Conservation (phyloP, 1,139 yeast species). For the Lodderomyces beijingensis region DNA sequence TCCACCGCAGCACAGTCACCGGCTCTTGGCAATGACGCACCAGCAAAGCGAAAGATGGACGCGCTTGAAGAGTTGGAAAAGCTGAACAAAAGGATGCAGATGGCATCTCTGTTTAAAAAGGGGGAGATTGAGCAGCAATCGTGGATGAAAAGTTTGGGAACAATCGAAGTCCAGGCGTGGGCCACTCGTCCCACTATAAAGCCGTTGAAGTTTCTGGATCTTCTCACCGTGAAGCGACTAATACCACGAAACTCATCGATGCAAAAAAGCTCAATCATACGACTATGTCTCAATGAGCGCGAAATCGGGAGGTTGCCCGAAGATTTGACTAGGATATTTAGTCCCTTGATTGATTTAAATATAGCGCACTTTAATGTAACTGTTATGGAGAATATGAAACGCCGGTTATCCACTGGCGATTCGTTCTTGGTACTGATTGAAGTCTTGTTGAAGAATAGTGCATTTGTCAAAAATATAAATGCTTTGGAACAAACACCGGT, state of each 20-base stretch:
- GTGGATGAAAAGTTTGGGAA: constrained; percentile 54
- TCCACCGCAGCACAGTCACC: not conserved
- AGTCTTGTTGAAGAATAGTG: constrained; percentile 50
- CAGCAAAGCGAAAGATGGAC: constrained; percentile 3
- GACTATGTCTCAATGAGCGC: constrained; percentile 29
- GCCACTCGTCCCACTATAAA: constrained; percentile 71
- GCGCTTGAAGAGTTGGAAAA: constrained; percentile 9
- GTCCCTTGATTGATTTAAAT: constrained; percentile 59
- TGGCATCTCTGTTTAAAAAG: constrained; percentile 12
- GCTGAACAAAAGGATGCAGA: constrained; percentile 15
- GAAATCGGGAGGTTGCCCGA: constrained; percentile 81
- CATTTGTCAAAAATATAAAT: constrained; percentile 33
- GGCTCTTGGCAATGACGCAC: too few species aligned
- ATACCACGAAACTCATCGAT: constrained; percentile 26
- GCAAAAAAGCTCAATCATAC: constrained; percentile 25
- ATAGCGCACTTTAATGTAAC: constrained; percentile 55
- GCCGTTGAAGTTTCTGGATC: constrained; percentile 50
- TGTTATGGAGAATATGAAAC: constrained; percentile 54
- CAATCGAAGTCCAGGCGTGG: constrained; percentile 72
- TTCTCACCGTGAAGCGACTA: constrained; percentile 33
- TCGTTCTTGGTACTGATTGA: constrained; percentile 61
- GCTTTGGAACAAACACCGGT: constrained; percentile 9
- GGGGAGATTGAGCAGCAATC: constrained; percentile 12
- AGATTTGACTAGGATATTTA: constrained; percentile 61
- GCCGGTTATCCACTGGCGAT: constrained; percentile 68